phyloP scores from a whole-genome alignment of 805 yeast species.

The Kazachstania taianensis region DNA sequence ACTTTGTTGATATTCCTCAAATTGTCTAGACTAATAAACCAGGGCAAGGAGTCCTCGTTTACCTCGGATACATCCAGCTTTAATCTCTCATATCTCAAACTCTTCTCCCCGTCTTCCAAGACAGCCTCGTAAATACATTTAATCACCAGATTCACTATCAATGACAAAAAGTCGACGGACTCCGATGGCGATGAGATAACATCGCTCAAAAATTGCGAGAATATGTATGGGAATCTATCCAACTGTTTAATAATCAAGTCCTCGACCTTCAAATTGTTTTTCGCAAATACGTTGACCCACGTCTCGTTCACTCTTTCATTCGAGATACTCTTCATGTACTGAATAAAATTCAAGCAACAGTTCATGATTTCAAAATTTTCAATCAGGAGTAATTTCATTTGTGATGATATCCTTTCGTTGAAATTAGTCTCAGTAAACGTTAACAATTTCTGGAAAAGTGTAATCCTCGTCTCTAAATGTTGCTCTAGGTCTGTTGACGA shows the following conservation, averaged over 20 bases:
- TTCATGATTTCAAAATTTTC: slow-evolving; percentile 35
- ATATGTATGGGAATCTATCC: slow-evolving; percentile 18
- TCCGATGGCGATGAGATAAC: slow-evolving; percentile 8
- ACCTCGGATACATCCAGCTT: slow-evolving; percentile 16
- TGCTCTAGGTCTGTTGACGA: slow-evolving; percentile 40
- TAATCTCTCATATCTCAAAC: slow-evolving; percentile 20
- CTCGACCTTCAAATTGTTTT: slow-evolving; percentile 11
- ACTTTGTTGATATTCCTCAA: slow-evolving; percentile 34
- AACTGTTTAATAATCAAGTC: slow-evolving; percentile 21
- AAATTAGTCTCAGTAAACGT: slow-evolving; percentile 39
- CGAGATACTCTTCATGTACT: slow-evolving; percentile 7
- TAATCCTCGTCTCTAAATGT: slow-evolving; percentile 42
- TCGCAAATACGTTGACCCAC: slow-evolving; percentile 9
- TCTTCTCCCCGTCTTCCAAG: slow-evolving; percentile 34
- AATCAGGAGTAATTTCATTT: slow-evolving; percentile 32
- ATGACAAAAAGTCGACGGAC: slow-evolving; percentile 11
- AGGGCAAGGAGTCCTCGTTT: slow-evolving; percentile 28
- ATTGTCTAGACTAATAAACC: slow-evolving; percentile 40
- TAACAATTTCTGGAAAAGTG: slow-evolving; percentile 36
- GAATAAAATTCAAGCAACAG: slow-evolving; percentile 40
- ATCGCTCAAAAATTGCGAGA: slow-evolving; percentile 18
- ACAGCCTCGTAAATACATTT: slow-evolving; percentile 22
- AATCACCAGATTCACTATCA: slow-evolving; percentile 18
- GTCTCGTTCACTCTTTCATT: not conserved
- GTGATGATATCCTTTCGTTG: slow-evolving; percentile 27